These are phyloP conservation scores for Gastrolobium villosum DNA, from an alignment of 306 rosid species.

Conservation along the genomic window DNA sequence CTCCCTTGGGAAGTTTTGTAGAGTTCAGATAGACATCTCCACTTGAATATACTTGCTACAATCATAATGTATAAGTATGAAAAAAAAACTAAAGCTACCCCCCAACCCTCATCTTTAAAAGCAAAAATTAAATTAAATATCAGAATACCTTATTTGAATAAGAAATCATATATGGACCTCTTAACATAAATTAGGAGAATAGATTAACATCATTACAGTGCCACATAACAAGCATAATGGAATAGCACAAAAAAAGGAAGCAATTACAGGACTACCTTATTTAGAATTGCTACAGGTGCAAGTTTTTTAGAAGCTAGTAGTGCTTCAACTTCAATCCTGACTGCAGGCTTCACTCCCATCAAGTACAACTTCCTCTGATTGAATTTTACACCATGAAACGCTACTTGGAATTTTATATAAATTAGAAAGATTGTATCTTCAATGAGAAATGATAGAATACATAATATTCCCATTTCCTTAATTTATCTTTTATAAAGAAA, in stretches of 20 bases:
- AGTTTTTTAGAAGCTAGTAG: constrained; percentile 73
- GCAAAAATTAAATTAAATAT: constrained; percentile 24
- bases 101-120: constrained; percentile 7
- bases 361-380: constrained; percentile 67
- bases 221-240: constrained; percentile 31
- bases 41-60: no score
- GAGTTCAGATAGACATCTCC: no score
- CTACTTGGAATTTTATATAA: no score
- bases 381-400: no score
- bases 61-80: no score
- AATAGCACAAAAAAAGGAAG: constrained; percentile 14
- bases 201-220: not conserved
- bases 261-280: constrained; percentile 61
- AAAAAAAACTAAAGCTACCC: not conserved
- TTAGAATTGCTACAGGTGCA: constrained; percentile 75
- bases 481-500: constrained; percentile 10
- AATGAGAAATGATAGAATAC: no score
- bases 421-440: no score
- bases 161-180: constrained; percentile 88
- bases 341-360: constrained; percentile 89
- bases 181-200: constrained; percentile 21
- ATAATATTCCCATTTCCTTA: no score
- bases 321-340: constrained; percentile 79
- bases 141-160: constrained; percentile 72
- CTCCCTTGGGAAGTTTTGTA: no score